Conservation (phyloP, 139 green algal genomes). For the Coelastrella sp. region DNA sequence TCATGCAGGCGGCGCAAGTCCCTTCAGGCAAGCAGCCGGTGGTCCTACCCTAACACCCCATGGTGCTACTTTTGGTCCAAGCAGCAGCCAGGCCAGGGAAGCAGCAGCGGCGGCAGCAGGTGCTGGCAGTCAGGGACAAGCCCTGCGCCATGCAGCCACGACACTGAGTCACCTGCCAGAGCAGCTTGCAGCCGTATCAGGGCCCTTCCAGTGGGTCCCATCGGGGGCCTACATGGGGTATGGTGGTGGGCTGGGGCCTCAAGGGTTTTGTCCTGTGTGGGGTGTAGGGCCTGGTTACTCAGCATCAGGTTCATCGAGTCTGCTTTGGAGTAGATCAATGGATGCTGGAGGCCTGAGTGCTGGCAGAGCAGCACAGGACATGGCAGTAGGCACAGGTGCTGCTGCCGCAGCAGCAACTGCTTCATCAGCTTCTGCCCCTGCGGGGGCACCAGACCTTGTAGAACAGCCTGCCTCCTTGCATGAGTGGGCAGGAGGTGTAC, state of each 20-base stretch:
- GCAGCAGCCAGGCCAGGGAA: neutral
- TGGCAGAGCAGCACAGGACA: neutral
- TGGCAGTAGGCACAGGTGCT: neutral
- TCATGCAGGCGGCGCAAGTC: neutral
- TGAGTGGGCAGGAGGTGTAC: neutral
- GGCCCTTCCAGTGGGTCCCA: neutral
- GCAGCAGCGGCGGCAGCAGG: neutral
- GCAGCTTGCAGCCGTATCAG: constrained; percentile 26
- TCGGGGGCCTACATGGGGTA: neutral
- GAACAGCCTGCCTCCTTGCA: neutral
- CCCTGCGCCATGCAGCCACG: neutral
- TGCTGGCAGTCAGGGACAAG: neutral
- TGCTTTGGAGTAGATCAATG: neutral
- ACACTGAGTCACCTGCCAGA: constrained; percentile 22
- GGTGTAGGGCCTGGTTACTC: neutral
- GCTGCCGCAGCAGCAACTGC: neutral
- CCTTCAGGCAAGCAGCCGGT: neutral
- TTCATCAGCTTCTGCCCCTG: neutral
- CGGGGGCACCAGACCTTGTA: neutral
- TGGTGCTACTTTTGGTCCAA: neutral
- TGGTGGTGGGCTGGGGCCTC: neutral
- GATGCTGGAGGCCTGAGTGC: neutral
- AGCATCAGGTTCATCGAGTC: neutral
- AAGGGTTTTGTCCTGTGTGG: neutral
- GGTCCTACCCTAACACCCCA: neutral